phyloP scores from a whole-genome alignment of 192 early-diverging fungal species.

The Pilaira anomala region DNA sequence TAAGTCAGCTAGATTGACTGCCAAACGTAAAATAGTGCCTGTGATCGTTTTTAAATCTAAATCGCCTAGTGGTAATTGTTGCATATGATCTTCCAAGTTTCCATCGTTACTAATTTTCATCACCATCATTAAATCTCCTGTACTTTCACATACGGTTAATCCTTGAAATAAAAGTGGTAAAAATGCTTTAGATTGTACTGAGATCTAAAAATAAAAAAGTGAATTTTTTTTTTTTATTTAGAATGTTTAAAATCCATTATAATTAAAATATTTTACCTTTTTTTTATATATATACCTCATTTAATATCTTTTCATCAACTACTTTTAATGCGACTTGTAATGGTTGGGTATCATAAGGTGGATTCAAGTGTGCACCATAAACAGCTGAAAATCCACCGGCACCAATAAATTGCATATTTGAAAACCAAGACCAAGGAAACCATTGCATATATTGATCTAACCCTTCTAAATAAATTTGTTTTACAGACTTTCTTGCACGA shows the following conservation, averaged over 20 bases:
- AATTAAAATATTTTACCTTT: too few relatives aligned
- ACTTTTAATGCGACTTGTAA: conserved; percentile 29
- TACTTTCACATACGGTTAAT: conserved; percentile 34
- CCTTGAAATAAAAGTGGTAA: conserved; percentile 33
- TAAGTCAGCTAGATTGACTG: conserved; percentile 28
- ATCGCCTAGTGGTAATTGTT: conserved; percentile 29
- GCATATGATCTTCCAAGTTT: conserved; percentile 36
- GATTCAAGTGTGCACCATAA: conserved; percentile 31
- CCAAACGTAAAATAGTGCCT: conserved; percentile 30
- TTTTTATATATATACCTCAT: conserved; percentile 30
- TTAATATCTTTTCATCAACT: conserved; percentile 35
- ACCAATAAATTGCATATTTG: conserved; percentile 33
- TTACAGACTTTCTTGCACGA: conserved; percentile 23
- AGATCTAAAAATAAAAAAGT: conserved; percentile 20
- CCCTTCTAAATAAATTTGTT: conserved; percentile 24
- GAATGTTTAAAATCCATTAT: too few relatives aligned
- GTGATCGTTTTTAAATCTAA: conserved; percentile 35
- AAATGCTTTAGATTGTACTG: conserved; percentile 33
- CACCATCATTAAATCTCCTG: conserved; percentile 39
- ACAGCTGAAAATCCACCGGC: conserved; percentile 40
- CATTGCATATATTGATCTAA: conserved; percentile 35
- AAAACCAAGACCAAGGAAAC: conserved; percentile 39
- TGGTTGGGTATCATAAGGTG: conserved; percentile 32
- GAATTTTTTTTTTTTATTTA: too few relatives aligned
- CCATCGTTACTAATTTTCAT: conserved; percentile 36